Conservation (phyloP, 345 rosid genomes). For the Conringia planisiliqua region DNA sequence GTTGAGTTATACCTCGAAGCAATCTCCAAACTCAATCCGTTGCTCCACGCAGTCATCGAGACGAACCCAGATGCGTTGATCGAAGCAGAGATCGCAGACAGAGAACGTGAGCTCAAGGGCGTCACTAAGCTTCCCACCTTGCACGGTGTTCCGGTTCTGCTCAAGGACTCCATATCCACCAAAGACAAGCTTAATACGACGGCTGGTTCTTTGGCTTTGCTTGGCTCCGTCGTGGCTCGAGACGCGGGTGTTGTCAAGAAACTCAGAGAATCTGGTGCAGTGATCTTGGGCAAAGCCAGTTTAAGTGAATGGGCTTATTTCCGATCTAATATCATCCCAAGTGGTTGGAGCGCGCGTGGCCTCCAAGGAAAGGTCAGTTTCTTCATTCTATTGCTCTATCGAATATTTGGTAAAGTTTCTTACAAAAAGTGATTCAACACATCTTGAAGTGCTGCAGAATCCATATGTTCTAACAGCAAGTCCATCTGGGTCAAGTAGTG, state of each 20-base stretch:
- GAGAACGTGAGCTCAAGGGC: slow-evolving; percentile 36
- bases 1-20: slow-evolving; percentile 47
- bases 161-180: slow-evolving; percentile 65
- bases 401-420: not conserved
- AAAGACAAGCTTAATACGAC: slow-evolving; percentile 69
- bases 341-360: slow-evolving; percentile 56
- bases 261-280: slow-evolving; percentile 56
- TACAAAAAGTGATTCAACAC: not conserved
- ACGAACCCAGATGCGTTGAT: slow-evolving; percentile 72
- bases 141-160: slow-evolving; percentile 67
- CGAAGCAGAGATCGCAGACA: slow-evolving; percentile 62
- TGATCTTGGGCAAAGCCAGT: slow-evolving; percentile 78
- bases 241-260: slow-evolving; percentile 63
- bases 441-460: slow-evolving; percentile 44
- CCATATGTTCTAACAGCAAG: slow-evolving; percentile 55
- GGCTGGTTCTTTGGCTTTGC: slow-evolving; percentile 63
- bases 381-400: not conserved
- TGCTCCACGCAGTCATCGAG: slow-evolving; percentile 58
- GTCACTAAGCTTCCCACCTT: slow-evolving; percentile 23
- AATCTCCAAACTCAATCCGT: slow-evolving; percentile 46
- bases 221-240: slow-evolving; percentile 57
- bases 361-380: slow-evolving; percentile 60
- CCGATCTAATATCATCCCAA: slow-evolving; percentile 26
- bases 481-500: slow-evolving; percentile 77
- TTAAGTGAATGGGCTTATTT: slow-evolving; percentile 62